Evolutionary conservation across 163 green algal species (phyloP).

Genomic region (Chlorella variabilis): DNA sequence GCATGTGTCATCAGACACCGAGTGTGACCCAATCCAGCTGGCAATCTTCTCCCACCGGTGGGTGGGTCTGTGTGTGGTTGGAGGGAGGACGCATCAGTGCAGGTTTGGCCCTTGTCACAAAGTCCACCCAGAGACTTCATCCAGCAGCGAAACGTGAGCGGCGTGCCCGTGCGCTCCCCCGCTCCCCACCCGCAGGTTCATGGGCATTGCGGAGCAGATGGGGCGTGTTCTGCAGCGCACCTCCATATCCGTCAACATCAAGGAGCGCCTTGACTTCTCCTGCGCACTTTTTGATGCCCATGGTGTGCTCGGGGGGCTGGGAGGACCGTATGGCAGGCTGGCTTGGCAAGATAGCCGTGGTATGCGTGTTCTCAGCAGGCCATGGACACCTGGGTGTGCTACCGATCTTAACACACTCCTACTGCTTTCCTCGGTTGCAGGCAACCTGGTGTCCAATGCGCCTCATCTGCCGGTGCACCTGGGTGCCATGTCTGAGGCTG

Average conservation of each 20-base stretch:
- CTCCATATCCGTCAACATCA: conserved; percentile 96
- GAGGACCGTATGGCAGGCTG: too few relatives aligned
- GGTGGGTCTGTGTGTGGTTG: conserved; percentile 98
- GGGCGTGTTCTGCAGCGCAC: conserved; percentile 93
- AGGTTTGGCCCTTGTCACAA: too few relatives aligned
- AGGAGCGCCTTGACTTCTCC: conserved; percentile 98
- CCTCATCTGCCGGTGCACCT: conserved; percentile 98
- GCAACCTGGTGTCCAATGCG: conserved; percentile 94
- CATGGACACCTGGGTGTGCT: neutral
- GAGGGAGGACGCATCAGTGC: too few relatives aligned
- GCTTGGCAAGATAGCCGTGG: too few relatives aligned
- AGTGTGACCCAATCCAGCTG: conserved; percentile 89
- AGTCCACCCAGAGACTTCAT: too few relatives aligned
- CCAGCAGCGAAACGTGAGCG: too few relatives aligned
- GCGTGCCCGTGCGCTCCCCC: too few relatives aligned
- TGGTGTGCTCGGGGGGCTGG: conserved; percentile 38
- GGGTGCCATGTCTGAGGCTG: conserved; percentile 94
- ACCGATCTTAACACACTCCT: too few relatives aligned
- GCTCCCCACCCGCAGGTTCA: conserved; percentile 78
- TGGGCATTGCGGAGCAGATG: conserved; percentile 99
- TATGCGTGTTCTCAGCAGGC: too few relatives aligned
- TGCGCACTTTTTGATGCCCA: conserved; percentile 93
- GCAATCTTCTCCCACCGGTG: conserved; percentile 95
- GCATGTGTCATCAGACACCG: conserved; percentile 10
- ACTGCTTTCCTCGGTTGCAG: too few relatives aligned